A percentile compares a stretch with the other conserved stretches of the same genome.
Conservation (phyloP, 2,329 filamentous ascomycete genomes). For the Sphaerulina populicola region DNA sequence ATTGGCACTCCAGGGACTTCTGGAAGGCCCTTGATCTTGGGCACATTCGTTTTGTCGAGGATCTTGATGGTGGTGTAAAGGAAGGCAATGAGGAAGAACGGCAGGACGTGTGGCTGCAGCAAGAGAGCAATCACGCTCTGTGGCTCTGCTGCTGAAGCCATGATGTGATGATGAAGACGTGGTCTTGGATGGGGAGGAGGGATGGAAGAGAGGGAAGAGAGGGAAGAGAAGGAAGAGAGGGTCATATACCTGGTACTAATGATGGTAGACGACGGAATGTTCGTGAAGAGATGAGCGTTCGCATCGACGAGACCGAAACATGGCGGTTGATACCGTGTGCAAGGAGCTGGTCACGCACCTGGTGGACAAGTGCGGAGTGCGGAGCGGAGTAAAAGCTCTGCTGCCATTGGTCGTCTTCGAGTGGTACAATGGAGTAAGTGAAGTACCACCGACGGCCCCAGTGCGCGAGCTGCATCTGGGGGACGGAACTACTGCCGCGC, state of each 20-base stretch:
- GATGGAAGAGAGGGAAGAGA: too few relatives aligned
- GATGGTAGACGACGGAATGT: conserved; percentile 7
- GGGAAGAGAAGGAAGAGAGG: neutral
- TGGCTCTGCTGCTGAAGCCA: conserved; percentile 24
- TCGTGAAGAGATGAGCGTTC: neutral
- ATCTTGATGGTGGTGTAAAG: conserved; percentile 36
- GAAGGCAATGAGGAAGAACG: conserved; percentile 36
- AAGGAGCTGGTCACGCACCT: neutral
- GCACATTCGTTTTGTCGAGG: conserved; percentile 41
- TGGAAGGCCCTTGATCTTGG: conserved; percentile 43
- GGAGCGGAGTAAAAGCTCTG: conserved; percentile 8
- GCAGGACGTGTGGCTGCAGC: conserved; percentile 35
- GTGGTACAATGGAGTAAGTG: neutral
- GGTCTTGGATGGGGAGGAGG: too few relatives aligned
- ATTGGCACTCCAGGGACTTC: conserved; percentile 43
- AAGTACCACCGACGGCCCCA: conserved; percentile 3
- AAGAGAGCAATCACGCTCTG: conserved; percentile 27
- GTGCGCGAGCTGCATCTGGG: neutral
- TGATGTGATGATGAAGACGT: too few relatives aligned
- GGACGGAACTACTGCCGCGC: neutral
- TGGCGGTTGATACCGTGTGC: conserved; percentile 1
- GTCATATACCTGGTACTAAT: conserved; percentile 1
- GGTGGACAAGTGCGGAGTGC: conserved; percentile 15
- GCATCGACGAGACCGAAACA: conserved; percentile 1
- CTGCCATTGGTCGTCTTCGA: conserved; percentile 10